Evolutionary conservation across 805 yeast genomes (phyloP).

Genomic region (Candida vartiovaarae): DNA sequence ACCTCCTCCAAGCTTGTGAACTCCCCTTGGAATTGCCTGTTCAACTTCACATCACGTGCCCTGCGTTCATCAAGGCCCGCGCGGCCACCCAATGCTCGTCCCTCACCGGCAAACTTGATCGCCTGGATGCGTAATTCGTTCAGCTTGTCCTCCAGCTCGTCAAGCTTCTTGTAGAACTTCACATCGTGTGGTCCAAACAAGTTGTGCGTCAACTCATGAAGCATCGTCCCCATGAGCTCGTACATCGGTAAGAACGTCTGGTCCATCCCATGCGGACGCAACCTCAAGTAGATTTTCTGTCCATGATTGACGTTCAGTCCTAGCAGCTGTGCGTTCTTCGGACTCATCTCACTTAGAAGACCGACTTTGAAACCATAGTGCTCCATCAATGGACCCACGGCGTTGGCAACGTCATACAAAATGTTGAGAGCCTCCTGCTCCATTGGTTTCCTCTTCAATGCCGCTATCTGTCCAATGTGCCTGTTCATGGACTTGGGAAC

Average conservation of each 20-base stretch:
- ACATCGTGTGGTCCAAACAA: slow-evolving; percentile 73
- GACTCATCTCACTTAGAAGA: slow-evolving; percentile 72
- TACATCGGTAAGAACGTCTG: slow-evolving; percentile 52
- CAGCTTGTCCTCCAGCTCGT: slow-evolving; percentile 37
- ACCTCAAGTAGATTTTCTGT: slow-evolving; percentile 58
- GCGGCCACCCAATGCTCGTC: slow-evolving; percentile 22
- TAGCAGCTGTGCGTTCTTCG: slow-evolving; percentile 53
- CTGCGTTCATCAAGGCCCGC: slow-evolving; percentile 24
- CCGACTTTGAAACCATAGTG: slow-evolving; percentile 60
- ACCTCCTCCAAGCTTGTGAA: slow-evolving; percentile 5
- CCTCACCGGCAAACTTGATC: slow-evolving; percentile 10
- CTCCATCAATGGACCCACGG: slow-evolving; percentile 75
- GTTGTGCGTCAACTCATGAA: slow-evolving; percentile 87
- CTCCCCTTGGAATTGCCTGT: slow-evolving; percentile 19
- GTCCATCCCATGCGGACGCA: slow-evolving; percentile 53
- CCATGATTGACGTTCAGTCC: slow-evolving; percentile 85
- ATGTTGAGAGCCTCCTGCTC: slow-evolving; percentile 48
- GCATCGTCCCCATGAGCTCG: slow-evolving; percentile 70
- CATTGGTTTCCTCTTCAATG: slow-evolving; percentile 40
- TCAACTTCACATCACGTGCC: slow-evolving; percentile 35
- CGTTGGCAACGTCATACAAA: slow-evolving; percentile 59
- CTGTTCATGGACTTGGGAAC: slow-evolving; percentile 23
- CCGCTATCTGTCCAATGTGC: slow-evolving; percentile 24
- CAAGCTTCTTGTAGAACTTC: slow-evolving; percentile 58
- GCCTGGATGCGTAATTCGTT: slow-evolving; percentile 32